Evolutionary conservation across 2,329 filamentous ascomycete genomes (phyloP).

Genomic region (Xylariaceae sp.): DNA sequence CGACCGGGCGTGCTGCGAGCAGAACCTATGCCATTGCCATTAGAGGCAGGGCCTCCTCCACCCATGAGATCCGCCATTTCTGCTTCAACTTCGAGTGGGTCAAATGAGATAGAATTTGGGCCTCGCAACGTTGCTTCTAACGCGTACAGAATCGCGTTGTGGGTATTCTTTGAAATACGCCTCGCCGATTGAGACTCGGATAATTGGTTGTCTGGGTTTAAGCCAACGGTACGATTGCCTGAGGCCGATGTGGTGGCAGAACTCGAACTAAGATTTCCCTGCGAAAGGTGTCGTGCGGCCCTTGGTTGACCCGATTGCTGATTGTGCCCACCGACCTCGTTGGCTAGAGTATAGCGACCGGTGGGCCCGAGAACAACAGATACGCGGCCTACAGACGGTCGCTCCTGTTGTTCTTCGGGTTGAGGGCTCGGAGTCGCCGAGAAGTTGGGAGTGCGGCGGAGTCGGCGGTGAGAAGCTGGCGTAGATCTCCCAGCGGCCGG

Average conservation of each 20-base stretch:
- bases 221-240: slow-evolving; percentile 23
- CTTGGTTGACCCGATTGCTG: slow-evolving; percentile 26
- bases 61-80: slow-evolving; percentile 77
- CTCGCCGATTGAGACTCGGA: slow-evolving; percentile 43
- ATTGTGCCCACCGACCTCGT: slow-evolving; percentile 27
- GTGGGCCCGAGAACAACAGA: slow-evolving; percentile 45
- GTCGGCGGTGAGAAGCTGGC: slow-evolving; percentile 42
- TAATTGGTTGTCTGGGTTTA: slow-evolving; percentile 32
- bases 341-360: slow-evolving; percentile 34
- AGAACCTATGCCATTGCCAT: slow-evolving; percentile 47
- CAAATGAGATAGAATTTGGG: slow-evolving; percentile 76
- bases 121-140: slow-evolving; percentile 85
- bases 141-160: slow-evolving; percentile 85
- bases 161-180: slow-evolving; percentile 76
- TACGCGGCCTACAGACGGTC: slow-evolving; percentile 31
- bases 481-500: slow-evolving; percentile 34
- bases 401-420: slow-evolving; percentile 20
- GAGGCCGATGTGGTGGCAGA: slow-evolving; percentile 36
- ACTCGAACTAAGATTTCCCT: slow-evolving; percentile 42
- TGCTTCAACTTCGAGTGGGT: slow-evolving; percentile 81
- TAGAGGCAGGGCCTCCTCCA: slow-evolving; percentile 52
- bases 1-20: slow-evolving; percentile 41
- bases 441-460: slow-evolving; percentile 51
- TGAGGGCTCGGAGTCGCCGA: slow-evolving; percentile 41
- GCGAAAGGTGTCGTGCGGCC: slow-evolving; percentile 39